These are phyloP conservation scores for Trypanosoma melophagium DNA, from an alignment of 208 protist species.

Conservation along the genomic window DNA sequence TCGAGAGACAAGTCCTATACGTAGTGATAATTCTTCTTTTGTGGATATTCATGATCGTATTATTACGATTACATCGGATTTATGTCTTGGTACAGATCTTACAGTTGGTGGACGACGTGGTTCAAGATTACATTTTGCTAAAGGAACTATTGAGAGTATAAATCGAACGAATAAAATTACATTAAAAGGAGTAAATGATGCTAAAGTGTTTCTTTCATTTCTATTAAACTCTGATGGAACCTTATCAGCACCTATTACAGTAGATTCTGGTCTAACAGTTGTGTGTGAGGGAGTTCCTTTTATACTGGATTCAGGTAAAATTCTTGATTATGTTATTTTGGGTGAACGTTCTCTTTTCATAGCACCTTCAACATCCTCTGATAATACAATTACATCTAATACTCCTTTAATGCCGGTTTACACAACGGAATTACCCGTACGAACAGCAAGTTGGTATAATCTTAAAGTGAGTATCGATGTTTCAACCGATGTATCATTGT, in stretches of 20 bases:
- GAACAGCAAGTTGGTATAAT: conserved; percentile 22
- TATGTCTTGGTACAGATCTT: conserved; percentile 33
- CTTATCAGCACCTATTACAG: conserved; percentile 29
- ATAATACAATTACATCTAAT: not conserved
- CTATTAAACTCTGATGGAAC: conserved; percentile 22
- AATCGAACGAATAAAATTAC: conserved; percentile 32
- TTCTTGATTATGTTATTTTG: conserved; percentile 30
- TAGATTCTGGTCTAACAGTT: conserved; percentile 48
- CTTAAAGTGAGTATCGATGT: conserved; percentile 28
- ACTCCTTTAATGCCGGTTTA: too few species aligned
- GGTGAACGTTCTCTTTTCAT: conserved; percentile 41
- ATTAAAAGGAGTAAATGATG: conserved; percentile 40
- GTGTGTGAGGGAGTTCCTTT: conserved; percentile 34
- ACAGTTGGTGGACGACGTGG: conserved; percentile 35
- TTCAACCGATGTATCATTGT: conserved; percentile 19
- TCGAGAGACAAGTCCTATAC: not conserved
- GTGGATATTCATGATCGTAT: conserved; percentile 7
- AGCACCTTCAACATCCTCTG: conserved; percentile 1
- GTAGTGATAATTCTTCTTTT: conserved; percentile 15
- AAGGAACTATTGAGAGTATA: conserved; percentile 13
- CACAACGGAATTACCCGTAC: not conserved
- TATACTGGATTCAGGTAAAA: conserved; percentile 21
- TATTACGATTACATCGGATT: conserved; percentile 15
- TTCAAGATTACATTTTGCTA: conserved; percentile 32
- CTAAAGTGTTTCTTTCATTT: conserved; percentile 35